These are phyloP conservation scores for Castanea sativa DNA, from an alignment of 306 rosid genomes.

Conservation along the genomic window DNA sequence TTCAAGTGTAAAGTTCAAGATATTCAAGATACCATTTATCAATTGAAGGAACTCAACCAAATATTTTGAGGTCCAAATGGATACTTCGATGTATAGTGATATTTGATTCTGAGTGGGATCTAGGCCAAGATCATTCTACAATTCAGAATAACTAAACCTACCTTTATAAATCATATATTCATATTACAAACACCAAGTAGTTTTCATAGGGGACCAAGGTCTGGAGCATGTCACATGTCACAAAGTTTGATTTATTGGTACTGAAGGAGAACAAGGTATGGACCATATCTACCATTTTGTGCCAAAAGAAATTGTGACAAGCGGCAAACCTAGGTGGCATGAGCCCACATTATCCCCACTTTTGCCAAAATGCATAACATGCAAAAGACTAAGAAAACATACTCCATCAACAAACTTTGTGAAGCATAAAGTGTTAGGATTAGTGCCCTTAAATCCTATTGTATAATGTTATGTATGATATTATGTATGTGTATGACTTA, in stretches of 20 bases:
- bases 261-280: conserved; percentile 40
- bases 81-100: background rate
- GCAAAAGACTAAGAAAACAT: conserved; percentile 44
- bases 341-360: conserved; percentile 50
- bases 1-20: background rate
- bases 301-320: conserved; percentile 44
- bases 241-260: conserved; percentile 45
- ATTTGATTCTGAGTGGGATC: conserved; percentile 8
- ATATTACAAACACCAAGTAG: conserved; percentile 36
- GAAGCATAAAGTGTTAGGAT: conserved; percentile 21
- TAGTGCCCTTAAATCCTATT: no score
- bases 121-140: background rate
- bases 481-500: no score
- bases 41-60: background rate
- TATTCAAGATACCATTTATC: background rate
- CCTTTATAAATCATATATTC: conserved; percentile 21
- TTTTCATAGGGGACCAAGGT: conserved; percentile 41
- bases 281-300: conserved; percentile 28
- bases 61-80: no score
- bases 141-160: conserved; percentile 16
- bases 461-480: no score
- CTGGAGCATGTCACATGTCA: conserved; percentile 48
- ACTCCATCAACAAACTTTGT: conserved; percentile 40
- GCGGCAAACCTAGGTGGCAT: conserved; percentile 52
- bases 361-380: conserved; percentile 40